Conservation (phyloP, 805 yeast species). For the Saturnispora quitensis region DNA sequence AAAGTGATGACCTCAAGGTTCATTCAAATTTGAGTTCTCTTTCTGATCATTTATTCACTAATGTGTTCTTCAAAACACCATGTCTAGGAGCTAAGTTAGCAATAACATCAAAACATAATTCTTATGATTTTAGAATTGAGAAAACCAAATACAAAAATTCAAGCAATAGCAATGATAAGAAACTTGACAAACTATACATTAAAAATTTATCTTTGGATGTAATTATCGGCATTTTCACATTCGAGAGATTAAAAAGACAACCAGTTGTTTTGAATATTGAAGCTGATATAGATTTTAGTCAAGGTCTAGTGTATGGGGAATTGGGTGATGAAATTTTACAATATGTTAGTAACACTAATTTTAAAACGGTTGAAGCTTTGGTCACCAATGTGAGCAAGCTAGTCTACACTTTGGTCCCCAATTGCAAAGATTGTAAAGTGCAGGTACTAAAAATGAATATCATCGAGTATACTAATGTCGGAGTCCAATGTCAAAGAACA, state of each 20-base stretch:
- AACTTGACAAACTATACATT: constrained; percentile 1
- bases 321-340: constrained; percentile 40
- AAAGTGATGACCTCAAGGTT: constrained; percentile 29
- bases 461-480: constrained; percentile 78
- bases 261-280: constrained; percentile 56
- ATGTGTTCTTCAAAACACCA: constrained; percentile 17
- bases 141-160: not conserved
- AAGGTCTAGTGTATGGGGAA: constrained; percentile 26
- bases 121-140: constrained; percentile 1
- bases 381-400: constrained; percentile 55
- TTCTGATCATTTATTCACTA: constrained; percentile 15
- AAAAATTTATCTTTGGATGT: constrained; percentile 28
- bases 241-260: constrained; percentile 79
- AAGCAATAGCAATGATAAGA: not conserved
- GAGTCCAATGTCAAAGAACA: constrained; percentile 59
- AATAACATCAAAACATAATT: constrained; percentile 3
- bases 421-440: constrained; percentile 31
- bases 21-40: constrained; percentile 32
- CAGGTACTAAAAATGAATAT: constrained; percentile 84
- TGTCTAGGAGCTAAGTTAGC: constrained; percentile 11
- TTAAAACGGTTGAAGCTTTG: constrained; percentile 89
- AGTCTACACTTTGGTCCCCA: constrained; percentile 13
- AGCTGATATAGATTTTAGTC: constrained; percentile 24
- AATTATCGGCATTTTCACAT: constrained; percentile 87
- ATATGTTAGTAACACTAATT: constrained; percentile 70